Base-by-base conservation (phyloP, 345 rosid species). In the Camelina laxa region DNA sequence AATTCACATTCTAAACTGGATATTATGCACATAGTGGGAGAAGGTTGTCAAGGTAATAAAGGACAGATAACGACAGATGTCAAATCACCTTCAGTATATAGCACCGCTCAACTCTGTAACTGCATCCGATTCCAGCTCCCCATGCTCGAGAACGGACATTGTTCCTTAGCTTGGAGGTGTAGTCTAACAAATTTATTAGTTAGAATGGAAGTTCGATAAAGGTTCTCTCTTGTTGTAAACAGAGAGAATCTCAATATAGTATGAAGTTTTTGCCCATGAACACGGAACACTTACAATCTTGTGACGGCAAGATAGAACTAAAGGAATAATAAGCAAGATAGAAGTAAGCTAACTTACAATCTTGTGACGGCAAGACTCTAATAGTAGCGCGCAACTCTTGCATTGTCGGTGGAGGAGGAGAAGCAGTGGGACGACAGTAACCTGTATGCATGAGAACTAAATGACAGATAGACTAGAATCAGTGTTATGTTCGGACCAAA, bases 381-480 rank as follows among this genome's bases (percentile, higher is more conserved):
- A 95, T 88, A 13, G 98, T 92, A 45, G 96, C 83, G 4, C 92
- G 82, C 83, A 95, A 76, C 85, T 95, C 99, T 80, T 90, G 98
- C 75, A 95, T 95, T 56, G 98, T 91, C 6, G 93, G 82, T 65
- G 99, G 98, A 72, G 98, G 98, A 60, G 98, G 97, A 69, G 97
- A 90, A 49, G 97, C 94, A 16, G 99, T 88, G 67, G 96, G 98
- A 61, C 97, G 97, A 81, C 94, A 95, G 77, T 92, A 95, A 77
- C 99, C 99, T 36, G 99, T 92, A 82, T 95, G 98, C 98, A 92
- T 92, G 79, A 95, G 98, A 87, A 95, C 99, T 96, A 85, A 70
- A 71, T 80, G 36, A 69, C 69, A 82, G 45, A 78, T 24, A 69
- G 62, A 41, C 50, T 60, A 75, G 67, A 65, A 76, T 59, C 74